These are phyloP conservation scores for Dendrobium huoshanense DNA, from an alignment of 106 monocot genomes.

Conservation along the genomic window DNA sequence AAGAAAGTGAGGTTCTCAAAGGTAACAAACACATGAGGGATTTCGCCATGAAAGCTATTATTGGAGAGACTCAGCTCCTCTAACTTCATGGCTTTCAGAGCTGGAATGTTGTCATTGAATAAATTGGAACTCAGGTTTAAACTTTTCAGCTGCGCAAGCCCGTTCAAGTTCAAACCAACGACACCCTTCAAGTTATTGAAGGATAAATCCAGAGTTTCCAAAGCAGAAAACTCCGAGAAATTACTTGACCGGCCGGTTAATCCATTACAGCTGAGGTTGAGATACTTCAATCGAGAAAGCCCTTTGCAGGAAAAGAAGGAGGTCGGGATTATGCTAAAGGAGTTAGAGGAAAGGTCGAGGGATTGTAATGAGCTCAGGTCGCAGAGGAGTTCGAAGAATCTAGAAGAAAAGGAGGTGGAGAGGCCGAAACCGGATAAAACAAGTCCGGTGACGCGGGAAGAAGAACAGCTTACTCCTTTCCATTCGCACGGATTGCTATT, in stretches of 20 bases:
- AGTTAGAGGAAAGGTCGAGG: slow-evolving; percentile 13
- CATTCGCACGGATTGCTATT: not conserved
- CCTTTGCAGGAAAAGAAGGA: slow-evolving; percentile 14
- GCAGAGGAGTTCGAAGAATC: slow-evolving; percentile 1
- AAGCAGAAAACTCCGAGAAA: not conserved
- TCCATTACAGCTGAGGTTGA: slow-evolving; percentile 5
- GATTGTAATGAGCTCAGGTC: not conserved
- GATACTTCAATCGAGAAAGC: slow-evolving; percentile 9
- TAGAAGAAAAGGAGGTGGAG: not conserved
- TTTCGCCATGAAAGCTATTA: slow-evolving; percentile 1
- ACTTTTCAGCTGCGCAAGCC: not conserved
- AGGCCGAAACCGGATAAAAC: slow-evolving; percentile 2
- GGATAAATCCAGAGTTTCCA: slow-evolving; percentile 12
- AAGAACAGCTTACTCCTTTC: not conserved
- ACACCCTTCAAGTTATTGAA: not conserved
- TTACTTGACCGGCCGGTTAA: not conserved
- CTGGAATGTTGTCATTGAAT: not conserved
- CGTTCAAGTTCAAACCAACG: not conserved
- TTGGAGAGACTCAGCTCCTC: not conserved
- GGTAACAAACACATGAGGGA: not conserved
- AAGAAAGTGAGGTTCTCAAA: slow-evolving; percentile 3
- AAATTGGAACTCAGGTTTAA: not conserved
- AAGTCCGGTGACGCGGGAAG: not conserved
- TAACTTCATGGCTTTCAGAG: not conserved
- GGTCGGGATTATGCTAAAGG: not conserved